These are phyloP conservation scores for Suillus brevipes DNA, from an alignment of 768 basidiomycete species.

Conservation along the genomic window DNA sequence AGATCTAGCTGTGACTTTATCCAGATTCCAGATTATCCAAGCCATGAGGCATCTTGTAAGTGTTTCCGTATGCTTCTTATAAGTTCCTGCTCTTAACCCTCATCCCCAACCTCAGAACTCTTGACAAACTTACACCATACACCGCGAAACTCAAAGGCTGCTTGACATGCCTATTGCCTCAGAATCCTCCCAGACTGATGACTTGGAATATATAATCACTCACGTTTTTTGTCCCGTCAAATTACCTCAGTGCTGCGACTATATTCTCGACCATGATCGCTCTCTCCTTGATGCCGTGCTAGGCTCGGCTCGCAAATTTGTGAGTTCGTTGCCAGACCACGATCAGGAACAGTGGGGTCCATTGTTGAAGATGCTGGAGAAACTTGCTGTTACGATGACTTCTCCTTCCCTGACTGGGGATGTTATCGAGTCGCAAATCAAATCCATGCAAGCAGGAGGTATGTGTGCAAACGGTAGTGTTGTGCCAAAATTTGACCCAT, in stretches of 20 bases:
- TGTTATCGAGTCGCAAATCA: conserved; percentile 12
- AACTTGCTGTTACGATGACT: conserved; percentile 10
- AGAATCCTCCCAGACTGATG: background rate
- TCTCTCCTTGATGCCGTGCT: conserved; percentile 23
- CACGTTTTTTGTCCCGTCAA: conserved; percentile 16
- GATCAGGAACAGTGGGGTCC: conserved; percentile 24
- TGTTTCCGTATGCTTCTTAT: background rate
- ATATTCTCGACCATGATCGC: conserved; percentile 19
- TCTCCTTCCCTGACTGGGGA: conserved; percentile 5
- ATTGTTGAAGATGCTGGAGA: conserved; percentile 24
- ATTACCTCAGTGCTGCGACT: conserved; percentile 28
- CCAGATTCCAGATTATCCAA: background rate
- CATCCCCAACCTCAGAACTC: background rate
- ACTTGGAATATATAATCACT: conserved; percentile 8
- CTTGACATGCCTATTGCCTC: background rate
- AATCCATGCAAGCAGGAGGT: conserved; percentile 27
- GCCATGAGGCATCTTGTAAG: background rate
- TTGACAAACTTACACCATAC: background rate
- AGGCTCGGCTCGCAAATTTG: conserved; percentile 21
- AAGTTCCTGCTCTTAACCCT: background rate
- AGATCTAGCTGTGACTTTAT: background rate
- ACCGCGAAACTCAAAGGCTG: background rate
- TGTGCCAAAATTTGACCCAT: background rate
- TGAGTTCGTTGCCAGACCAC: conserved; percentile 4
- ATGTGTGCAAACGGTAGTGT: background rate